A percentile compares a stretch with the other conserved stretches of the same genome.
Evolutionary conservation across 2,329 filamentous ascomycete genomes (phyloP).

Genomic region (Xylaria multiplex): DNA sequence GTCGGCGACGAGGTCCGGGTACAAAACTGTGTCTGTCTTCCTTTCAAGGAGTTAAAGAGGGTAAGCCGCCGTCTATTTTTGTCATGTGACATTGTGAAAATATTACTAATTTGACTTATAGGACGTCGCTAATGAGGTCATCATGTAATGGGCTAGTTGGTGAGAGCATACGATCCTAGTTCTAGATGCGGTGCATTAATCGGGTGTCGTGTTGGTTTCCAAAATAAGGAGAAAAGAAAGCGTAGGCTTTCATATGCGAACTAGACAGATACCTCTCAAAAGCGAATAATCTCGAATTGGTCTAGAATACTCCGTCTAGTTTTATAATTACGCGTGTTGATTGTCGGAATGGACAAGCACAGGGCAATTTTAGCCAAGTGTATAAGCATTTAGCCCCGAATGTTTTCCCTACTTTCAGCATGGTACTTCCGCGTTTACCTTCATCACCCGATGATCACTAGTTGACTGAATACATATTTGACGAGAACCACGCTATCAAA

Average conservation of each 20-base stretch:
- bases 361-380: neutral
- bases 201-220: constrained; percentile 17
- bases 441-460: neutral
- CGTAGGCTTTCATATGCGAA: constrained; percentile 24
- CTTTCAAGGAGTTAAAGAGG: constrained; percentile 97
- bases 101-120: constrained; percentile 49
- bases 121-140: constrained; percentile 88
- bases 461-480: neutral
- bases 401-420: neutral
- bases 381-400: neutral
- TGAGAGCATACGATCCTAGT: constrained; percentile 1
- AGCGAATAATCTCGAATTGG: constrained; percentile 21
- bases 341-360: neutral
- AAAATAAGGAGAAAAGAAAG: constrained; percentile 19
- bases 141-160: constrained; percentile 73
- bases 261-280: constrained; percentile 33
- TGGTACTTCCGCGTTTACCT: neutral
- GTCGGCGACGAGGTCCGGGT: constrained; percentile 95
- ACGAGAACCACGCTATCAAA: neutral
- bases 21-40: constrained; percentile 97
- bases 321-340: neutral
- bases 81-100: constrained; percentile 42
- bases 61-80: constrained; percentile 63
- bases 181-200: constrained; percentile 26
- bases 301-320: neutral